phyloP scores from a whole-genome alignment of 108 stramenopile genomes.

The Nitzschia sp. region DNA sequence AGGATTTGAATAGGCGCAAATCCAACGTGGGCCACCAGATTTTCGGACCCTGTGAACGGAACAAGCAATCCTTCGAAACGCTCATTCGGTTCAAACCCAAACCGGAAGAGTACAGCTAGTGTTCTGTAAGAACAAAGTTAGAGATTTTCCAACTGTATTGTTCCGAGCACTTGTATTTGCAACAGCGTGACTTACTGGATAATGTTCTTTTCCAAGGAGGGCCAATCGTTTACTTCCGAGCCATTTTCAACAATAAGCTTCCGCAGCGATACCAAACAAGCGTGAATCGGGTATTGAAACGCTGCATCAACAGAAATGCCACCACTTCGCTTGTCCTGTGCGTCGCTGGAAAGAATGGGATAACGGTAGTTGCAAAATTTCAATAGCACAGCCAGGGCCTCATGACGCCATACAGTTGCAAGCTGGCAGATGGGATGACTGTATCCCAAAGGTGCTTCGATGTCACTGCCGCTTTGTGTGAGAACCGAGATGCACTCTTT shows the following conservation, averaged over 20 bases:
- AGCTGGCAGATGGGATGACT: conserved; percentile 50
- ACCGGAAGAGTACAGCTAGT: conserved; percentile 42
- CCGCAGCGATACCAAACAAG: conserved; percentile 48
- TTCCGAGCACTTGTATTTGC: background rate
- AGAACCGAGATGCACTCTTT: conserved; percentile 61
- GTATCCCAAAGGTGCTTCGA: conserved; percentile 25
- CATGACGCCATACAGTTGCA: conserved; percentile 44
- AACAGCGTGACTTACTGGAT: background rate
- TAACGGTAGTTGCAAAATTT: conserved; percentile 44
- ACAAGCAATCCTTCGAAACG: conserved; percentile 50
- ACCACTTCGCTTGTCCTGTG: conserved; percentile 15
- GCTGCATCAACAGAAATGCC: conserved; percentile 56
- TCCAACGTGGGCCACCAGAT: conserved; percentile 51
- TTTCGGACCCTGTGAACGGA: conserved; percentile 29
- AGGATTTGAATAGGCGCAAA: conserved; percentile 82
- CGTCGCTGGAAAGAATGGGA: conserved; percentile 42
- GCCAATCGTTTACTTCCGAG: conserved; percentile 2
- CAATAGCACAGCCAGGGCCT: conserved; percentile 50
- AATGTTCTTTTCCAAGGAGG: background rate
- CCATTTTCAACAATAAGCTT: conserved; percentile 27
- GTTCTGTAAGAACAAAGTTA: conserved; percentile 29
- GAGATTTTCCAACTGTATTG: background rate
- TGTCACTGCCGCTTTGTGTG: conserved; percentile 60
- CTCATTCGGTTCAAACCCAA: conserved; percentile 83
- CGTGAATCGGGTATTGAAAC: conserved; percentile 73